Evolutionary conservation across 2,329 filamentous ascomycete species (phyloP).

Genomic region (Ustulina deusta): DNA sequence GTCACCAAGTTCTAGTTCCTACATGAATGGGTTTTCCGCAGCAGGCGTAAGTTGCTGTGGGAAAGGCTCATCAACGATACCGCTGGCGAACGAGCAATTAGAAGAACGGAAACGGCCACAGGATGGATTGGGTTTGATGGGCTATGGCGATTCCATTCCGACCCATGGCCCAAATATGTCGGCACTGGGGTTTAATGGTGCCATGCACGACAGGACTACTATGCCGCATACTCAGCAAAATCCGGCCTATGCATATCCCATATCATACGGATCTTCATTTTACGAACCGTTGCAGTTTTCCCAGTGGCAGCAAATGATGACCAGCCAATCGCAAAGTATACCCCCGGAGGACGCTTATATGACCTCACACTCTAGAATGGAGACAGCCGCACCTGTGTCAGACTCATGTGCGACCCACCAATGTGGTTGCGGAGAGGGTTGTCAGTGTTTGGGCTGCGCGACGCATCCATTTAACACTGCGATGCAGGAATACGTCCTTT

Average conservation of each 20-base stretch:
- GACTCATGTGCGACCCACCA: slow-evolving; percentile 51
- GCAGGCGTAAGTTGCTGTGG: slow-evolving; percentile 40
- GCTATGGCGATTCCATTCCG: slow-evolving; percentile 37
- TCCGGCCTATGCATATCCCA: slow-evolving; percentile 34
- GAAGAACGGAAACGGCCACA: slow-evolving; percentile 35
- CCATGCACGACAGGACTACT: slow-evolving; percentile 27
- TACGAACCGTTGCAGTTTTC: slow-evolving; percentile 43
- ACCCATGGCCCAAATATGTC: slow-evolving; percentile 33
- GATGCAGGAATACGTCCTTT: slow-evolving; percentile 60
- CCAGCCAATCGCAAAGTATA: slow-evolving; percentile 30
- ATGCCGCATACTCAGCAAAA: slow-evolving; percentile 38
- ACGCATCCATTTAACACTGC: slow-evolving; percentile 76
- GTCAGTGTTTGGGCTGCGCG: slow-evolving; percentile 75
- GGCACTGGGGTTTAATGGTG: slow-evolving; percentile 25
- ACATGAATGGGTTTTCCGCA: slow-evolving; percentile 33
- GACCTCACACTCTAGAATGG: slow-evolving; percentile 22
- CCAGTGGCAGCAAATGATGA: slow-evolving; percentile 46
- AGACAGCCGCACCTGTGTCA: slow-evolving; percentile 13
- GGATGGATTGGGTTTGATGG: slow-evolving; percentile 35
- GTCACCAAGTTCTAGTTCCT: slow-evolving; percentile 35
- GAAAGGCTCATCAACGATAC: slow-evolving; percentile 20
- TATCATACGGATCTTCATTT: slow-evolving; percentile 35
- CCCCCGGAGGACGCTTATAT: slow-evolving; percentile 28
- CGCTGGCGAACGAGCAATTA: slow-evolving; percentile 27
- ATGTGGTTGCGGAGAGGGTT: slow-evolving; percentile 74